Conservation (phyloP, 2,329 filamentous ascomycete species). For the Trichophyton verrucosum region DNA sequence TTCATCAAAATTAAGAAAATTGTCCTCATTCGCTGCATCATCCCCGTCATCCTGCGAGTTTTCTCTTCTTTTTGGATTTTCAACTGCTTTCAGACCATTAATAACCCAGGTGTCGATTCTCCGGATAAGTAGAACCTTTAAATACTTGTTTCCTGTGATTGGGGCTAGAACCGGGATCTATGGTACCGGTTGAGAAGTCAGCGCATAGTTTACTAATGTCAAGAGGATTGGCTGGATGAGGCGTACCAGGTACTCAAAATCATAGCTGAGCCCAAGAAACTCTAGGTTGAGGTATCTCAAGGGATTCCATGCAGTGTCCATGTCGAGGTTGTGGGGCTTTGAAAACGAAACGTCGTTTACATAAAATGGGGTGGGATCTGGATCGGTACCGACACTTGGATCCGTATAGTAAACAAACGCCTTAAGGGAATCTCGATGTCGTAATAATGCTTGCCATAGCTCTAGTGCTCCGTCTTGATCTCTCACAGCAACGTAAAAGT, state of each 20-base stretch:
- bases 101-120: not conserved
- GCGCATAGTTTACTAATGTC: not conserved
- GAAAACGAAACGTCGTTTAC: not conserved
- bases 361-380: not conserved
- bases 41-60: too few species aligned
- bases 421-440: not conserved
- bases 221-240: not conserved
- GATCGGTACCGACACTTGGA: not conserved
- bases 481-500: not conserved
- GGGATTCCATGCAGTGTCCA: not conserved
- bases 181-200: not conserved
- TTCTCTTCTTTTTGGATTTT: too few species aligned
- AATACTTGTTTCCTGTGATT: not conserved
- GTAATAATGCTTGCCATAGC: not conserved
- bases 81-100: not conserved
- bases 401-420: not conserved
- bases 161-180: not conserved
- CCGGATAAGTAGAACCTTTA: not conserved
- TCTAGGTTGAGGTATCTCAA: not conserved
- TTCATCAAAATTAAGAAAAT: not conserved
- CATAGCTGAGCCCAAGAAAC: not conserved
- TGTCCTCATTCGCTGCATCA: too few species aligned
- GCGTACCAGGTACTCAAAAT: not conserved
- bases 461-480: not conserved
- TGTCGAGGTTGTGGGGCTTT: not conserved